Conservation (phyloP, 2,329 filamentous ascomycete genomes). For the Lachnellula subtilissima region DNA sequence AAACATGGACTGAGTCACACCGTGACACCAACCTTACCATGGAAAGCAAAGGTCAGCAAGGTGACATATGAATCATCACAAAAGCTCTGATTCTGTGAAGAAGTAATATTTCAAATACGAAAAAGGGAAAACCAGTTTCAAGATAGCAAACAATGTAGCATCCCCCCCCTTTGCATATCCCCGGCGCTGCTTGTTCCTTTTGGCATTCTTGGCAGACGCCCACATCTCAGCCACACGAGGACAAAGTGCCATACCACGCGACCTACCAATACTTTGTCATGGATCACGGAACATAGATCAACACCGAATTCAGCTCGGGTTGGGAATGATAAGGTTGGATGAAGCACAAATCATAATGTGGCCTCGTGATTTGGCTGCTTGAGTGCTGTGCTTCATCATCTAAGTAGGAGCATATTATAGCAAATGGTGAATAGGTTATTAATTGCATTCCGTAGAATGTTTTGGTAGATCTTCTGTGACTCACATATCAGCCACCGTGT, state of each 20-base stretch:
- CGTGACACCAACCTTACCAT: too few species aligned
- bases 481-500: conserved; percentile 3
- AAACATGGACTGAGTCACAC: too few species aligned
- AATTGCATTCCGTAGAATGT: background rate
- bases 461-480: background rate
- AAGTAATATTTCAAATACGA: background rate
- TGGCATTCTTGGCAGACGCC: conserved; percentile 1
- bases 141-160: background rate
- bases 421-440: background rate
- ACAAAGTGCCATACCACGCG: background rate
- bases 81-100: too few species aligned
- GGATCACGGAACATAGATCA: background rate
- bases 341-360: background rate
- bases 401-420: background rate
- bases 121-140: background rate
- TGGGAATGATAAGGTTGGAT: background rate
- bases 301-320: background rate
- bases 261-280: background rate
- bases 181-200: background rate
- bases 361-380: too few species aligned
- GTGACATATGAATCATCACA: too few species aligned
- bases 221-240: background rate
- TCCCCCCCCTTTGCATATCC: background rate
- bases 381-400: background rate
- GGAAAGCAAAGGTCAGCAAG: too few species aligned